Evolutionary conservation across 345 rosid species (phyloP).

Genomic region (Eucalyptus rudis): DNA sequence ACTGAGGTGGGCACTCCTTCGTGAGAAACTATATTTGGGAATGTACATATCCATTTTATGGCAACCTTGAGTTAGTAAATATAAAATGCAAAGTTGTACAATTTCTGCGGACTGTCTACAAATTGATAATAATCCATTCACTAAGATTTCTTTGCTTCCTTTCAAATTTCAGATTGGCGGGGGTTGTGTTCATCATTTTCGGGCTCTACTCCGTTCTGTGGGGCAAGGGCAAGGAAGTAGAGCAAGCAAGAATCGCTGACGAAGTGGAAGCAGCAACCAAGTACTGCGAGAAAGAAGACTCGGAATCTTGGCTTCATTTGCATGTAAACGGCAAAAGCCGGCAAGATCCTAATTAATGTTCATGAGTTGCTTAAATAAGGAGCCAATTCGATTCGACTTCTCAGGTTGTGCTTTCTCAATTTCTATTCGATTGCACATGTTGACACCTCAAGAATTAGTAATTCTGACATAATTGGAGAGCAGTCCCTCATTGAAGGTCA

Average conservation of each 20-base stretch:
- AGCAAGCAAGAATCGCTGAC: background rate
- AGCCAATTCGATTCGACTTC: background rate
- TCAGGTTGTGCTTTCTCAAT: background rate
- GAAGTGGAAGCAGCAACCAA: background rate
- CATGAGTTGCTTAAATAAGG: background rate
- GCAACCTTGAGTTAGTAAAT: background rate
- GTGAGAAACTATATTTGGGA: slow-evolving; percentile 63
- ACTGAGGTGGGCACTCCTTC: slow-evolving; percentile 71
- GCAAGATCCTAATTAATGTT: background rate
- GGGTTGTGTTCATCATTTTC: slow-evolving; percentile 51
- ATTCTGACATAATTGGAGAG: background rate
- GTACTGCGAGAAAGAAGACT: background rate
- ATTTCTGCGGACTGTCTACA: background rate
- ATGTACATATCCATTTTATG: slow-evolving; percentile 25
- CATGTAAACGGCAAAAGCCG: background rate
- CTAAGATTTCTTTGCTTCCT: background rate
- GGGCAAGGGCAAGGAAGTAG: slow-evolving; percentile 72
- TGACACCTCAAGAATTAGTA: background rate
- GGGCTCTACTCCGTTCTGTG: slow-evolving; percentile 69
- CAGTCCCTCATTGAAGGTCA: background rate
- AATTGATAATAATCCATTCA: too few species aligned
- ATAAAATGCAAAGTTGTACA: background rate
- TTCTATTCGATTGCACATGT: background rate
- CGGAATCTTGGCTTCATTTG: background rate
- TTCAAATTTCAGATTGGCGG: slow-evolving; percentile 27